These are phyloP conservation scores for Elsinoe batatas DNA, from an alignment of 2,329 filamentous ascomycete genomes.

Conservation along the genomic window DNA sequence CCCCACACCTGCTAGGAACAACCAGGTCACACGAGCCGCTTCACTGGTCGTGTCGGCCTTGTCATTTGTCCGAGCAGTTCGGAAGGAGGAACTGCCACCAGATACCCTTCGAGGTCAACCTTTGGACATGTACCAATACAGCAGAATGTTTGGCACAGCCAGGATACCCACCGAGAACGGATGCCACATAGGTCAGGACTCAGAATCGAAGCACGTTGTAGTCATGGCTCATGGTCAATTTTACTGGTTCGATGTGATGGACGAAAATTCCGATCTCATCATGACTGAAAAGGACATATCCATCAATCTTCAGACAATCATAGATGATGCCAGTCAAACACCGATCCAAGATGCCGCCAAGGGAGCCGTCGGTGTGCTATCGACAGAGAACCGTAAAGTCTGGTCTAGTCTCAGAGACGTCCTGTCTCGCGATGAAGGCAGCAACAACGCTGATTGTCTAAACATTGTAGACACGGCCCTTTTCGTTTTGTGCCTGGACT, in stretches of 20 bases:
- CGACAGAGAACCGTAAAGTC: conserved; percentile 89
- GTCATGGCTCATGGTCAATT: conserved; percentile 92
- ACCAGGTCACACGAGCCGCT: conserved; percentile 89
- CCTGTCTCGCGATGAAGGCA: conserved; percentile 71
- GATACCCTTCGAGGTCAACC: conserved; percentile 76
- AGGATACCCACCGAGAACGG: conserved; percentile 89
- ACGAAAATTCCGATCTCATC: conserved; percentile 88
- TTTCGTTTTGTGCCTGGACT: conserved; percentile 86
- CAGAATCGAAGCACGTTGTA: conserved; percentile 83
- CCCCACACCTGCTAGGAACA: conserved; percentile 88
- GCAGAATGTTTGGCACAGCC: conserved; percentile 86
- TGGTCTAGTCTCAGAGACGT: conserved; percentile 90
- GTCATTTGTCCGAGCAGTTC: conserved; percentile 84
- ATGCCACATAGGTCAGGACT: conserved; percentile 91
- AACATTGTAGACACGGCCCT: conserved; percentile 89
- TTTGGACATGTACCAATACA: conserved; percentile 97
- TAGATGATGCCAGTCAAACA: conserved; percentile 79
- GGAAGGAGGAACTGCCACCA: conserved; percentile 83
- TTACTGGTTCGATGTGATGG: conserved; percentile 97
- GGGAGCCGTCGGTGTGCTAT: conserved; percentile 82
- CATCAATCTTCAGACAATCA: conserved; percentile 82
- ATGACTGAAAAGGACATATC: conserved; percentile 94
- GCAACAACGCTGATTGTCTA: conserved; percentile 94
- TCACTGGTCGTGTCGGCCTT: conserved; percentile 84
- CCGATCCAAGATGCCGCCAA: conserved; percentile 95